phyloP scores from a whole-genome alignment of 805 yeast species.

The Yueomyces sp. region DNA sequence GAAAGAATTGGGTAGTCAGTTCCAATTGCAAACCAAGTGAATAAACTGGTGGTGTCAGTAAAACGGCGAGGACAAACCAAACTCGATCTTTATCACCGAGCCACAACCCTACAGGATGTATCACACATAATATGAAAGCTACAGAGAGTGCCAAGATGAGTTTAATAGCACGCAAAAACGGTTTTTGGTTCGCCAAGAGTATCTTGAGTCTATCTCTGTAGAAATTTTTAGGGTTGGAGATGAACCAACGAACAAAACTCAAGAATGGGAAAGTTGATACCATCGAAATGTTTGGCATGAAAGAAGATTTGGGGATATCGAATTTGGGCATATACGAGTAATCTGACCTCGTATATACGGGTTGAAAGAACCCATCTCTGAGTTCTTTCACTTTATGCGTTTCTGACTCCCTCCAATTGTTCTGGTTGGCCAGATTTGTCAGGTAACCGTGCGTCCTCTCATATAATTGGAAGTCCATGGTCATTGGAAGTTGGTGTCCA shows the following conservation, averaged over 20 bases:
- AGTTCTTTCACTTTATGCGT: slow-evolving; percentile 30
- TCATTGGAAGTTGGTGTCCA: no score
- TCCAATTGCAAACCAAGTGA: slow-evolving; percentile 35
- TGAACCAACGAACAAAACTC: neutral
- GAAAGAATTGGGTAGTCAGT: slow-evolving; percentile 27
- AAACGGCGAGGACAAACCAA: slow-evolving; percentile 29
- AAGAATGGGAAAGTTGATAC: no score
- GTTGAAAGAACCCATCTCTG: slow-evolving; percentile 36
- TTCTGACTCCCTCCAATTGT: slow-evolving; percentile 22
- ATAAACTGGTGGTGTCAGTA: slow-evolving; percentile 36
- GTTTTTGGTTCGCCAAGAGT: no score
- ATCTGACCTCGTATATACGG: slow-evolving; percentile 25
- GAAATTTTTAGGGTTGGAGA: neutral
- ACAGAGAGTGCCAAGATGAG: slow-evolving; percentile 29
- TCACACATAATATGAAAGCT: slow-evolving; percentile 28
- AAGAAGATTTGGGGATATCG: neutral
- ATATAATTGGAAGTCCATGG: no score
- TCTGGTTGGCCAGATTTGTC: slow-evolving; percentile 6
- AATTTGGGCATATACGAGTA: neutral
- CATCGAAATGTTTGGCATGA: neutral
- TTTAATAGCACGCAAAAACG: slow-evolving; percentile 10
- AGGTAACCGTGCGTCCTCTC: no score
- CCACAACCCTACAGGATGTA: slow-evolving; percentile 29
- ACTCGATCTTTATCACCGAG: slow-evolving; percentile 27
- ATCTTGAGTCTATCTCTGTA: neutral